Evolutionary conservation across 257 asterid species (phyloP).

Genomic region (Eucommia ulmoides): DNA sequence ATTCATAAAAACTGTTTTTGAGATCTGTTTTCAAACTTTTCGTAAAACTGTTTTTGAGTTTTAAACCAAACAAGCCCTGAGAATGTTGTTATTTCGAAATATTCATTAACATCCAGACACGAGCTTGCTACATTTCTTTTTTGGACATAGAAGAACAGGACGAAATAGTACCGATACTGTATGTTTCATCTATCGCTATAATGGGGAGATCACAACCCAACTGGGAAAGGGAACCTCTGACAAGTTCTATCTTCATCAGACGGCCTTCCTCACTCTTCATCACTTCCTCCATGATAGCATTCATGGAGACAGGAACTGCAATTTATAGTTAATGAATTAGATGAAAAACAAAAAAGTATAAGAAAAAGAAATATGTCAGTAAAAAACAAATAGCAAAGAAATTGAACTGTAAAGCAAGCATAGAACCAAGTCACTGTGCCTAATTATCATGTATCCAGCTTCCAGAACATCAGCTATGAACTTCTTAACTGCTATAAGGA

Average conservation of each 20-base stretch:
- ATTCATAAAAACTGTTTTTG: too few relatives aligned
- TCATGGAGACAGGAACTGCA: constrained; percentile 49
- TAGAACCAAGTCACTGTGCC: not conserved
- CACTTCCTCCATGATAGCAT: constrained; percentile 63
- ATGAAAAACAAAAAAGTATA: constrained; percentile 7
- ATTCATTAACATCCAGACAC: too few relatives aligned
- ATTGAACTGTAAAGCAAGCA: not conserved
- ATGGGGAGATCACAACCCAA: constrained; percentile 50
- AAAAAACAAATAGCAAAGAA: too few relatives aligned
- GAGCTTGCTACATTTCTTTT: too few relatives aligned
- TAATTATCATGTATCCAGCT: not conserved
- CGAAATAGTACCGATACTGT: constrained; percentile 52
- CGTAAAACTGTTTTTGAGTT: too few relatives aligned
- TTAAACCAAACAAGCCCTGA: too few relatives aligned
- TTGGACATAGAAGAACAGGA: too few relatives aligned
- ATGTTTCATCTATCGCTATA: constrained; percentile 36
- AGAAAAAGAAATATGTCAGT: constrained; percentile 4
- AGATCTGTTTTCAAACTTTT: too few relatives aligned
- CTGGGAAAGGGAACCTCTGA: constrained; percentile 44
- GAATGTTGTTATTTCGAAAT: too few relatives aligned
- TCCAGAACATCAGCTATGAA: too few relatives aligned
- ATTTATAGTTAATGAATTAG: constrained; percentile 13
- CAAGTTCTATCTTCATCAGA: constrained; percentile 41
- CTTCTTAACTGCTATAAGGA: too few relatives aligned
- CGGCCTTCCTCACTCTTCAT: constrained; percentile 60